Evolutionary conservation across 345 rosid species (phyloP), one percentile per base, ranked within the genome.

Genomic region (Salix caprea): DNA sequence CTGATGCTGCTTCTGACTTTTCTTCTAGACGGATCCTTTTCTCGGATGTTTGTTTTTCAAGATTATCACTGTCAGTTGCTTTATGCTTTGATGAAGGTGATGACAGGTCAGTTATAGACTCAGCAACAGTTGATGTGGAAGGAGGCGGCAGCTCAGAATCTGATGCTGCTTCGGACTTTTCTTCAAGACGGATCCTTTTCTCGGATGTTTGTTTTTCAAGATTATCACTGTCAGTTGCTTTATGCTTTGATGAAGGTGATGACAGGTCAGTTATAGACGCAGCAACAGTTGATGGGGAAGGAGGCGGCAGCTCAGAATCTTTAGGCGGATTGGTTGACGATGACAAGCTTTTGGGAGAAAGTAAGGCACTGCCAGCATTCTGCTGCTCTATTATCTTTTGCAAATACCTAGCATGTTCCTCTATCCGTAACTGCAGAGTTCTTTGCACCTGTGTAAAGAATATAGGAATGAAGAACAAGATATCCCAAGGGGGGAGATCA

Each of bases 391-490:
- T 73, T 75, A 94, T 89, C 86, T 86, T 90, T 75, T 90, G 91
- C 85, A 94, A 86, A 84, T 92, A 92, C 75, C 84, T 88, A 40
- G 93, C 98, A 32, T 94, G 97, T 78, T 92, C 93, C 85, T 94
- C 98, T 67, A 94, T 94, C 65, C 97, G 90, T 64, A 91, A 71
- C 86, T 94, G 97, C 78, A 92, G 92, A 34, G 77, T 61, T 60
- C 90, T 86, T 79, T 94, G 97, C 48, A 94, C 90, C 96, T 94
- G 74, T 52, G 72, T 68, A 75, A 84, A 40, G 44, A 70, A 58
- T 69, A 60, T 54, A 60, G n/a, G 71, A 48, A 69, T 24, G 39
- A 34, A 14, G 23, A 32, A 40, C 44, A 40, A 14, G 28, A 11
- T 24, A 46, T 46, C 16, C 50, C 16, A 62, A 62, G 1, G 24